phyloP scores from a whole-genome alignment of 495 filamentous ascomycete genomes.

The Hypomontagnella submonticulosa region DNA sequence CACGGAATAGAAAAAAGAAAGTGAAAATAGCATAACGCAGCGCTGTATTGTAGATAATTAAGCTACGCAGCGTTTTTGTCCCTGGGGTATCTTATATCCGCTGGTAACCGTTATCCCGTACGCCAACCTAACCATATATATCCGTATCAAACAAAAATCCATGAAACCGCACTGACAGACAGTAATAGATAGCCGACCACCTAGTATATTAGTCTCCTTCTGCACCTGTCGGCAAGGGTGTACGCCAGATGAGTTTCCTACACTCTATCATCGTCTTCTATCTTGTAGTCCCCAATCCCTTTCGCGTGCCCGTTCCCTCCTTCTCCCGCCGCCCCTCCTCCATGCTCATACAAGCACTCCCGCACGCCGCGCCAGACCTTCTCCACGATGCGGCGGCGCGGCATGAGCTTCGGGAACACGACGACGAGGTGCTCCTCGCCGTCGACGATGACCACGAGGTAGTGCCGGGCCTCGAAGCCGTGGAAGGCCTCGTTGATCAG shows the following conservation, averaged over 20 bases:
- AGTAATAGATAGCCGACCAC: too few species aligned
- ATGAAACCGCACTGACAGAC: not conserved
- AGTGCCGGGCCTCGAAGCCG: slow-evolving; percentile 91
- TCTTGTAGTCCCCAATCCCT: slow-evolving; percentile 20
- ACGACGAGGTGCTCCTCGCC: slow-evolving; percentile 90
- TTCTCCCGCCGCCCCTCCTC: slow-evolving; percentile 29
- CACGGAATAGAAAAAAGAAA: slow-evolving; percentile 10
- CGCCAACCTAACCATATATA: slow-evolving; percentile 20
- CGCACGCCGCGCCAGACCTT: slow-evolving; percentile 85
- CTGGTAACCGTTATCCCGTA: slow-evolving; percentile 20
- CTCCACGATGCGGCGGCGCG: slow-evolving; percentile 75
- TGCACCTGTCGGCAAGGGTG: too few species aligned
- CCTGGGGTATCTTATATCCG: slow-evolving; percentile 43
- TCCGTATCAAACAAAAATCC: not conserved
- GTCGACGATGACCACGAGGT: slow-evolving; percentile 89
- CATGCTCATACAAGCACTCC: slow-evolving; percentile 78
- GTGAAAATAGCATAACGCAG: slow-evolving; percentile 6
- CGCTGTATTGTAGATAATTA: slow-evolving; percentile 14
- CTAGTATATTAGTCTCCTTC: too few species aligned
- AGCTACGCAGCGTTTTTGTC: slow-evolving; percentile 12
- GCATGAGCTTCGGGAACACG: slow-evolving; percentile 87
- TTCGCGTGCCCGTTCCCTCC: not conserved
- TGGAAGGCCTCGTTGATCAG: slow-evolving; percentile 95
- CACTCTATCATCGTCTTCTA: not conserved
- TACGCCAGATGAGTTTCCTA: not conserved